These are phyloP conservation scores for Phialophora tarda DNA, from an alignment of 2,329 filamentous ascomycete genomes.

Conservation along the genomic window DNA sequence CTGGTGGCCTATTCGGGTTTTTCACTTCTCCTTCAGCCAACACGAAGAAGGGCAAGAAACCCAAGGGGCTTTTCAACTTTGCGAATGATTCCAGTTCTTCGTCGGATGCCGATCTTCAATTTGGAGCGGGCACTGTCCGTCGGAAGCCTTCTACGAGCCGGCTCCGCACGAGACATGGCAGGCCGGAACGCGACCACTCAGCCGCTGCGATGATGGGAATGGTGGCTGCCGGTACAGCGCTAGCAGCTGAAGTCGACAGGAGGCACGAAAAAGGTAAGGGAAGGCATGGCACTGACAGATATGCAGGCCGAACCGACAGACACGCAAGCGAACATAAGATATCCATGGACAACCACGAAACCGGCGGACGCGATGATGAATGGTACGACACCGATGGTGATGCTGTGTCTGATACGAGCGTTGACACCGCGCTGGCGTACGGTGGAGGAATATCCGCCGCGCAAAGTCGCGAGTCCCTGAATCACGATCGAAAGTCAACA, in stretches of 20 bases:
- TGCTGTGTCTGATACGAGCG: conserved; percentile 58
- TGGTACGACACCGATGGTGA: conserved; percentile 66
- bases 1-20: conserved; percentile 65
- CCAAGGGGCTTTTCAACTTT: conserved; percentile 60
- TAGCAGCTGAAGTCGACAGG: conserved; percentile 49
- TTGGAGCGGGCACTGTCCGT: conserved; percentile 62
- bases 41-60: conserved; percentile 49
- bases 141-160: conserved; percentile 43
- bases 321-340: conserved; percentile 15
- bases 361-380: conserved; percentile 55
- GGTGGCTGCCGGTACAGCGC: conserved; percentile 54
- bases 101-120: conserved; percentile 71
- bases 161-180: conserved; percentile 33
- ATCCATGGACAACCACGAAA: conserved; percentile 26
- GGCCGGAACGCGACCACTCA: conserved; percentile 45
- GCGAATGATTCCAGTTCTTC: conserved; percentile 71
- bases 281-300: conserved; percentile 30
- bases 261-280: conserved; percentile 33
- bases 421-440: conserved; percentile 66
- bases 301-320: conserved; percentile 23
- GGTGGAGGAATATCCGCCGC: conserved; percentile 53
- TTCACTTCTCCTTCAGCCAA: conserved; percentile 67
- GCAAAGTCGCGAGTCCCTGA: conserved; percentile 59
- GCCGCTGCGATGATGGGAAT: conserved; percentile 56
- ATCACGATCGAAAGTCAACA: conserved; percentile 58